Evolutionary conservation across 148 eudicot genomes (phyloP), one percentile per base, ranked within the genome.

Genomic region (Gaultheria prostrata): DNA sequence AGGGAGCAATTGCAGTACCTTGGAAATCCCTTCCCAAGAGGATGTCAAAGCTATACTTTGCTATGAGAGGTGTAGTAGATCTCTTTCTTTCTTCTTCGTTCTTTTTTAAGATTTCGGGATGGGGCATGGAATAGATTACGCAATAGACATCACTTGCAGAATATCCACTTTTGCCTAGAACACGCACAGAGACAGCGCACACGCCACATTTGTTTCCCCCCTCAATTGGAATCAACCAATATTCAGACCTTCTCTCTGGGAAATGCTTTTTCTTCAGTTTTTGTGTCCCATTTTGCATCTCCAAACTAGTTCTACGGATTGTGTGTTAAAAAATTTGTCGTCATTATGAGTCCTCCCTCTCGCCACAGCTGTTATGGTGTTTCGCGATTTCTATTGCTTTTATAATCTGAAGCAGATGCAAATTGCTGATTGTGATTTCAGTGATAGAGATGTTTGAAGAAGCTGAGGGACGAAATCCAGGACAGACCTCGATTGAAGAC

Each of bases 371-470:
- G 18, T 51, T 63, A 71, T 14, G 51, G 13, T 79, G 20, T 72
- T 57, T 56, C 21, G 14, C 14, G 1, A 17, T 84, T 80, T 14
- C n/a, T 4, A 72, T 21, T 24, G 43, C 20, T 63, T 21, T 48
- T 71, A 28, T 73, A 46, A 28, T 28, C 63, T 8, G 73, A 49
- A 80, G 75, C 20, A 14, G 45, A 51, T 73, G 35, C 56, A 32
- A 45, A 32, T 75, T 65, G 33, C 79, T 33, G 50, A 85, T 84
- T 72, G 53, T 14, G 12, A 79, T 70, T 83, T 50, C 92, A 97
- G 99, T 93, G 78, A 78, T 97, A 45, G 99, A 95, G 75, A 93
- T 65, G 80, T 95, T 92, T 79, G 96, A 97, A 88, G 98, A 93
- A 86, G 84, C 86, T 8, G 92, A 92, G 87, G 89, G 90, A n/a